A percentile compares a stretch with the other conserved stretches of the same genome.
phyloP scores from a whole-genome alignment of 257 asterid species.

The Lithospermum erythrorhizon region DNA sequence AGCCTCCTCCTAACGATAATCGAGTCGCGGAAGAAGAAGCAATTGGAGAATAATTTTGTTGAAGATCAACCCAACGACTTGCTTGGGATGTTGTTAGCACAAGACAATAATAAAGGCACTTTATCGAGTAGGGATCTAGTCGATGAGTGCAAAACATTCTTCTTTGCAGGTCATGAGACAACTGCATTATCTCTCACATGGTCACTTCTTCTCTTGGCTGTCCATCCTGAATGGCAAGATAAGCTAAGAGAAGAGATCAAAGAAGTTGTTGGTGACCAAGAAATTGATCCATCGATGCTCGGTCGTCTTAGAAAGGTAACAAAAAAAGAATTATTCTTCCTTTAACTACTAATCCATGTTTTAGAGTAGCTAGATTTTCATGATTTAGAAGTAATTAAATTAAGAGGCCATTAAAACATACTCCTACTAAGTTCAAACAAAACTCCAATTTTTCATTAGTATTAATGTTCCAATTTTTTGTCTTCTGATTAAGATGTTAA shows the following conservation, averaged over 20 bases:
- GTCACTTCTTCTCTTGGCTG: slow-evolving; percentile 60
- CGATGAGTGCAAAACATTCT: slow-evolving; percentile 90
- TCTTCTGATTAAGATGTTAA: too few relatives aligned
- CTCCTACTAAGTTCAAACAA: too few relatives aligned
- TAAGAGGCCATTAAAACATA: too few relatives aligned
- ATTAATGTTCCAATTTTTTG: too few relatives aligned
- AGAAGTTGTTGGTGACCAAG: slow-evolving; percentile 41
- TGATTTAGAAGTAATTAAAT: too few relatives aligned
- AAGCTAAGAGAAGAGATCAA: slow-evolving; percentile 57
- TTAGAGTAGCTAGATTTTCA: too few relatives aligned
- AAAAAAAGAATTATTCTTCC: too few relatives aligned
- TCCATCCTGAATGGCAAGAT: slow-evolving; percentile 63
- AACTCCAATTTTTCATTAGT: too few relatives aligned
- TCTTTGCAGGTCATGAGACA: slow-evolving; percentile 89
- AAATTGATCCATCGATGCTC: slow-evolving; percentile 44
- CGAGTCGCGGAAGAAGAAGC: slow-evolving; percentile 15
- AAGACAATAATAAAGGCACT: slow-evolving; percentile 24
- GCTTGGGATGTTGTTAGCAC: slow-evolving; percentile 46
- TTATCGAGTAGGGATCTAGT: slow-evolving; percentile 53
- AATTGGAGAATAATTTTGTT: not conserved
- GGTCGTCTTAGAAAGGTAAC: slow-evolving; percentile 63
- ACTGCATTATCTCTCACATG: slow-evolving; percentile 75
- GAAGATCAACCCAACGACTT: slow-evolving; percentile 30
- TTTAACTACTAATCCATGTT: too few relatives aligned
- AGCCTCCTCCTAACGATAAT: slow-evolving; percentile 40